These are phyloP conservation scores for Magnolia officinalis DNA, from an alignment of 164 flowering plant genomes.

Conservation along the genomic window DNA sequence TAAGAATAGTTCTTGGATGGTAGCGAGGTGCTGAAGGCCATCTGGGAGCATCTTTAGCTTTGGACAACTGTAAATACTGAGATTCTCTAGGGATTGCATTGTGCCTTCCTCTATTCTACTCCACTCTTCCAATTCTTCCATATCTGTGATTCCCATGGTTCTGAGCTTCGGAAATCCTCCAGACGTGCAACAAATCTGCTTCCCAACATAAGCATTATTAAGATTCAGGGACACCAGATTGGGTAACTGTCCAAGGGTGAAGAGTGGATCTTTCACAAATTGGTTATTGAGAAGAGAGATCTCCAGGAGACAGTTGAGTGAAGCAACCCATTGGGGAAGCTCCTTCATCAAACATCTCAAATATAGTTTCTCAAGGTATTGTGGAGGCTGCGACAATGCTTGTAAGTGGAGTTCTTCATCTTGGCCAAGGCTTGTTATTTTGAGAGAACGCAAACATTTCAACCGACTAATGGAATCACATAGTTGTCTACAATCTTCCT, in stretches of 20 bases:
- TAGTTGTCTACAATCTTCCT: constrained; percentile 16
- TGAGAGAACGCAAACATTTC: not conserved
- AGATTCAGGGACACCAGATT: not conserved
- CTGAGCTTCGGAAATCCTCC: constrained; percentile 1
- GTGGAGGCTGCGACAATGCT: constrained; percentile 13
- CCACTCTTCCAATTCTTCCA: too few species aligned
- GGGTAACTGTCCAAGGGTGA: not conserved
- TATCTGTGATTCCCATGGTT: too few species aligned
- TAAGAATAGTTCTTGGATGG: too few species aligned
- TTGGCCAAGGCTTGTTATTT: not conserved
- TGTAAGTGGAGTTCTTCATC: not conserved
- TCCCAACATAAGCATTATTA: not conserved
- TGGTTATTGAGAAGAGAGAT: not conserved
- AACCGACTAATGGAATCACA: not conserved
- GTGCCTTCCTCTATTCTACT: too few species aligned
- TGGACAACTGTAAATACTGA: too few species aligned
- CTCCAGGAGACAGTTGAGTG: not conserved
- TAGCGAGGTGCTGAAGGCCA: too few species aligned
- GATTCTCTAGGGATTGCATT: too few species aligned
- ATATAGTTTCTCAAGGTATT: not conserved
- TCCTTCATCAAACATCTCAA: not conserved
- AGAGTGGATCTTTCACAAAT: not conserved
- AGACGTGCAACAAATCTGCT: not conserved
- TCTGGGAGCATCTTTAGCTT: too few species aligned
- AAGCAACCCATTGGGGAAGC: not conserved